These are phyloP conservation scores for Tilletiopsis washingtonensis DNA, from an alignment of 1,284 basidiomycete genomes.

Conservation along the genomic window DNA sequence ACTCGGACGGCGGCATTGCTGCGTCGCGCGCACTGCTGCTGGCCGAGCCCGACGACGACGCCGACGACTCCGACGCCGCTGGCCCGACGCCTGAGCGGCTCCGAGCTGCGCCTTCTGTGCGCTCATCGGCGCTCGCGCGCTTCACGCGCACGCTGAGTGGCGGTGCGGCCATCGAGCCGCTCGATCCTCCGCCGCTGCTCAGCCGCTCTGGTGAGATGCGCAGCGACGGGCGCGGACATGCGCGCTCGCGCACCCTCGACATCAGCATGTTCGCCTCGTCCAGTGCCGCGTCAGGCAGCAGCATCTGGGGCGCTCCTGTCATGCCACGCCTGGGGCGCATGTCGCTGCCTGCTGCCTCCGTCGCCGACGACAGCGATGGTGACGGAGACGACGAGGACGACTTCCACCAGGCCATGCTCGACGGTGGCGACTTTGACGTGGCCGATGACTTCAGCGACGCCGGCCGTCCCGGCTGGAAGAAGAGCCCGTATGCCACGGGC, in stretches of 20 bases:
- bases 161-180: neutral
- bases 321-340: neutral
- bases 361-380: neutral
- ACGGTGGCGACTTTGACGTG: conserved; percentile 1
- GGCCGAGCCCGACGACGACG: conserved; percentile 3
- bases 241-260: neutral
- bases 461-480: neutral
- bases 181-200: conserved; percentile 2
- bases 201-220: neutral
- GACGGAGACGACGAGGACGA: conserved; percentile 8
- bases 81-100: neutral
- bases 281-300: neutral
- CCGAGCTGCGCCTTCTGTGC: neutral
- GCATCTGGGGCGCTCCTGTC: neutral
- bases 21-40: neutral
- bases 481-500: neutral
- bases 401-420: conserved; percentile 6
- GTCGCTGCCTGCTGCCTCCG: neutral
- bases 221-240: too few relatives aligned
- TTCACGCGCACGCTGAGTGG: neutral
- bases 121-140: neutral
- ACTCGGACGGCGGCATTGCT: conserved; percentile 1
- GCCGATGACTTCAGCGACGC: neutral
- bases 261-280: neutral
- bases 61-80: conserved; percentile 1